Base-by-base conservation (phyloP, 2,329 filamentous ascomycete species). In the Chaetomium strumarium region DNA sequence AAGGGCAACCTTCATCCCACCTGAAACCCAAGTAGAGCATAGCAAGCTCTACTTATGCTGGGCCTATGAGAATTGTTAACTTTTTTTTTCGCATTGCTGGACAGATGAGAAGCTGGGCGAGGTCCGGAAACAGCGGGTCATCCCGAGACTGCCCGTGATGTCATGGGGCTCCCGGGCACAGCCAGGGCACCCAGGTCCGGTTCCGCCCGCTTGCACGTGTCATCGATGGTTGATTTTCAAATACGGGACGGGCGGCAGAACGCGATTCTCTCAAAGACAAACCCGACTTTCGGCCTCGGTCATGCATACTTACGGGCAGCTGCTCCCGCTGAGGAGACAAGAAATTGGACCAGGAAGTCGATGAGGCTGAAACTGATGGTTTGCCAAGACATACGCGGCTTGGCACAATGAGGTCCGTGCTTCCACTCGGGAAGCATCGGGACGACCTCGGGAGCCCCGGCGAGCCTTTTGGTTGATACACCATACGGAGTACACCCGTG, bases 101-200 rank as follows among this genome's bases (percentile, higher is more conserved):
- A n/a, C 17, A 7, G 6, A 45, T 33, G 34, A 40, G 29, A 36
- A 36, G 17, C 24, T 24, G 24, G 11, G 12, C 30, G 9, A 40
- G n/a, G 12, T 24, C 34, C 40, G 46, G 43, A 42, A 11, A 13
- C 16, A 10, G 9, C 44, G 31, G 40, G 16, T n/a, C 13, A n/a
- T 42, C 44, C 46, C 45, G 51, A 42, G 30, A 33, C 17, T 30
- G 5, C 16, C 17, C 43, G 48, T 56, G 53, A 53, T 52, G 50
- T 53, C 53, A 56, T 51, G 30, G 49, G 30, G 16, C 31, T 20
- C 11, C 29, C 29, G 16, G 29, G 31, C 11, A 13, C 9, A 30
- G 20, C 14, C 43, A 10, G 8, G 30, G 5, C 14, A 36, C 16
- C 42, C 31, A 13, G 16, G n/a, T n/a, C 43, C 43, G 45, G 34